Conservation (phyloP, 805 yeast genomes). For the Candida glaebosa region DNA sequence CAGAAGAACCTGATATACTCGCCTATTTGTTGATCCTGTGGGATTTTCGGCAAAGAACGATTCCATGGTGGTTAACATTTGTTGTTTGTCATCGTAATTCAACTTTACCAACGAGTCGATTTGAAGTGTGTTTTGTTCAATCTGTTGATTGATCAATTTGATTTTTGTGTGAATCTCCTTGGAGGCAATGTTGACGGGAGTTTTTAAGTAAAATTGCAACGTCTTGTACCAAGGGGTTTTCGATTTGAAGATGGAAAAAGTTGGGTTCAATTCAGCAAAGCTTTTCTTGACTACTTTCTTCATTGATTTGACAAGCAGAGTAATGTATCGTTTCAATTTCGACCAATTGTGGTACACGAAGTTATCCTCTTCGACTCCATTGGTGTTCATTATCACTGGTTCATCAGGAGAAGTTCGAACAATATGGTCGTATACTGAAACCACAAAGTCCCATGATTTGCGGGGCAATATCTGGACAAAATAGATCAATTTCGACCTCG, state of each 20-base stretch:
- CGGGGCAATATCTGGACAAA: slow-evolving; percentile 34
- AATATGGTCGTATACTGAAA: slow-evolving; percentile 4
- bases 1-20: slow-evolving; percentile 8
- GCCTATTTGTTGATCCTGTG: slow-evolving; percentile 2
- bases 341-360: slow-evolving; percentile 9
- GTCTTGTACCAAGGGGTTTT: slow-evolving; percentile 5
- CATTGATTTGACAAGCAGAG: slow-evolving; percentile 6
- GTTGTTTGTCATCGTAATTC: slow-evolving; percentile 6
- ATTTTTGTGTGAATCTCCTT: slow-evolving; percentile 25
- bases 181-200: slow-evolving; percentile 21
- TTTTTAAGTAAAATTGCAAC: slow-evolving; percentile 9
- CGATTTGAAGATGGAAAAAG: slow-evolving; percentile 12
- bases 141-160: slow-evolving; percentile 15
- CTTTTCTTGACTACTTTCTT: slow-evolving; percentile 4
- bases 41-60: not conserved
- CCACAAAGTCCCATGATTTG: slow-evolving; percentile 17
- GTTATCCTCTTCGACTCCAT: slow-evolving; percentile 14
- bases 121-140: slow-evolving; percentile 19
- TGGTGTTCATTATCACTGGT: not conserved
- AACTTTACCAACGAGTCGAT: slow-evolving; percentile 24
- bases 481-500: slow-evolving; percentile 24
- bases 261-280: slow-evolving; percentile 14
- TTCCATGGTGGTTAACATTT: slow-evolving; percentile 11
- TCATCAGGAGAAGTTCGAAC: slow-evolving; percentile 1
- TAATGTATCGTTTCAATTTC: slow-evolving; percentile 7